Base-by-base conservation (phyloP, 495 filamentous ascomycete genomes). In the Halenospora varia region DNA sequence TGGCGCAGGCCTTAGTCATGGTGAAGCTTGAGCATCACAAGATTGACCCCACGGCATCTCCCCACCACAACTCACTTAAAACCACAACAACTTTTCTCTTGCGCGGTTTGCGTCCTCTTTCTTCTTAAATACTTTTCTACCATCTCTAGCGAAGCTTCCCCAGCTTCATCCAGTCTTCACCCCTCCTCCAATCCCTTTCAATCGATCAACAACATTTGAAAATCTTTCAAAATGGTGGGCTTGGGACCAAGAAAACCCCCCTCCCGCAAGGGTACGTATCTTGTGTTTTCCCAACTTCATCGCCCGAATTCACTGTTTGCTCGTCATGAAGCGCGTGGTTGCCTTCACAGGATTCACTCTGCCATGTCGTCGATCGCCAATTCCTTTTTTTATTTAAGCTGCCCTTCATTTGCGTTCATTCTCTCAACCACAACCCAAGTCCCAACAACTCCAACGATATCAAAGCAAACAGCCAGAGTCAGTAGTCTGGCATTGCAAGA, bases 231-330 rank as follows among this genome's bases (percentile, higher is more conserved):
- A 61, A 92, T 92, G 88, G 86, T 89, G 62, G 86, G 85, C 68
- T 68, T 88, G 62, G 86, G 84, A 68, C 86, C 89, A 45, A 63
- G 86, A 67, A 80, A 81, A 63, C 84, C 81, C 51, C 86, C 85
- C 46, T 88, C 86, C 74, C 86, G 88, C 63, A 90, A 86, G 79
- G 88, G 88, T 82, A 78, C 72, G 82, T 74, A 70, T 56, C 53
- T 53, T 57, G 51, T 44, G 53, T 51, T 54, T 22, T 20, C 23
- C 25, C 64, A 63, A 63, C 66, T 35, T n/a, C n/a, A n/a, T n/a
- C n/a, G n/a, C n/a, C n/a, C n/a, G n/a, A n/a, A n/a, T n/a, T n/a
- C n/a, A n/a, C n/a, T n/a, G n/a, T n/a, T n/a, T n/a, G n/a, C n/a
- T n/a, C n/a, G n/a, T n/a, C 4, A 35, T 35, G 13, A 13, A 35